A percentile compares a stretch with the other conserved stretches of the same genome.
These are phyloP conservation scores for Rhexocercosporidium sp. DNA, from an alignment of 2,329 filamentous ascomycete species.

Conservation along the genomic window DNA sequence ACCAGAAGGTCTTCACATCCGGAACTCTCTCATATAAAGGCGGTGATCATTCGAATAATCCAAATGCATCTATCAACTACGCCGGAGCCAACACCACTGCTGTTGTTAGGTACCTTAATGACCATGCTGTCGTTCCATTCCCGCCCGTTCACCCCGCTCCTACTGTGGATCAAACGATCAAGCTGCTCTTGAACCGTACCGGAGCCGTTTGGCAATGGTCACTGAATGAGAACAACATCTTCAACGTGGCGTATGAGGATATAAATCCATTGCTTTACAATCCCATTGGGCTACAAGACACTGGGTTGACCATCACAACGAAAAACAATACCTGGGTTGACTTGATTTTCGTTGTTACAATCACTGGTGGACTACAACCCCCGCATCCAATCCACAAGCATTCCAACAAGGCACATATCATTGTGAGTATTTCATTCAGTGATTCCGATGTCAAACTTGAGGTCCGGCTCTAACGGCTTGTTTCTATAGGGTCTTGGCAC, in stretches of 20 bases:
- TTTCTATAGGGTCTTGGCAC: conserved; percentile 42
- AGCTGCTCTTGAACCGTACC: conserved; percentile 40
- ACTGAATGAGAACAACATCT: conserved; percentile 37
- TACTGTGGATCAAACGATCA: conserved; percentile 25
- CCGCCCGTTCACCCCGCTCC: conserved; percentile 20
- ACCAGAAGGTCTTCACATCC: conserved; percentile 31
- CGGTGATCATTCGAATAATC: conserved; percentile 9
- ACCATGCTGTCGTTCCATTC: conserved; percentile 23
- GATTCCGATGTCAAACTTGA: not conserved
- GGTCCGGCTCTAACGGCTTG: not conserved
- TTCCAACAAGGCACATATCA: conserved; percentile 50
- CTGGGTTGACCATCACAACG: conserved; percentile 42
- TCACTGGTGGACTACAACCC: conserved; percentile 31
- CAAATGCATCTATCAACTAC: conserved; percentile 33
- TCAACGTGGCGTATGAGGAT: conserved; percentile 39
- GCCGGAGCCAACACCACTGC: conserved; percentile 42
- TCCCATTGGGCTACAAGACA: conserved; percentile 36
- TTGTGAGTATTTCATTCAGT: conserved; percentile 30
- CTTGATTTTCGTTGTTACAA: conserved; percentile 42
- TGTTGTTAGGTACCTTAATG: conserved; percentile 33
- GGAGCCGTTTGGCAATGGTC: conserved; percentile 42
- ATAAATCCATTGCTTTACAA: conserved; percentile 44
- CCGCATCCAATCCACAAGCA: conserved; percentile 55
- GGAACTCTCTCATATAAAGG: conserved; percentile 26
- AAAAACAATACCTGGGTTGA: conserved; percentile 48